Evolutionary conservation across 352 stramenopile genomes (phyloP).

Genomic region (Globisporangium mamillatum): DNA sequence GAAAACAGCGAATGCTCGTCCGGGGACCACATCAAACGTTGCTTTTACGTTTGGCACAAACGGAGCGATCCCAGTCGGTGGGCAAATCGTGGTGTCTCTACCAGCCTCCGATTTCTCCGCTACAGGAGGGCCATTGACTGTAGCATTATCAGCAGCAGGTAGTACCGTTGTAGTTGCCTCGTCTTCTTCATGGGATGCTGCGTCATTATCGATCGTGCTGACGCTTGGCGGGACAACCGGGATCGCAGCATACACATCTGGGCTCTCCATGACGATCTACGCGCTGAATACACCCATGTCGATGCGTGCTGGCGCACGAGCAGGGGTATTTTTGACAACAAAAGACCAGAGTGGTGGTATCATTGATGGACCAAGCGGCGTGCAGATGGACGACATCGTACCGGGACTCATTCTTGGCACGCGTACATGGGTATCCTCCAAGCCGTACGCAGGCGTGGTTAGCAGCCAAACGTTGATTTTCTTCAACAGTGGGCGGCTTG

Average conservation of each 20-base stretch:
- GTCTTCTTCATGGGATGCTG: slow-evolving; percentile 27
- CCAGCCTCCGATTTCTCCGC: slow-evolving; percentile 38
- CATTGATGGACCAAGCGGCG: slow-evolving; percentile 49
- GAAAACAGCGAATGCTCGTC: slow-evolving; percentile 36
- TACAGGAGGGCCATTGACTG: slow-evolving; percentile 8
- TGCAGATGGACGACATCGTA: slow-evolving; percentile 43
- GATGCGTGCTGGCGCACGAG: slow-evolving; percentile 23
- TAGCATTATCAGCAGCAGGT: not conserved
- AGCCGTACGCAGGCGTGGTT: slow-evolving; percentile 41
- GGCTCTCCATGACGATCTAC: slow-evolving; percentile 33
- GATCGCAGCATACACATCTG: slow-evolving; percentile 32
- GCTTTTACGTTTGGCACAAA: slow-evolving; percentile 46
- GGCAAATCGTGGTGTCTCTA: slow-evolving; percentile 37
- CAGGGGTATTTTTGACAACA: slow-evolving; percentile 32
- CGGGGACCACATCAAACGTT: slow-evolving; percentile 44
- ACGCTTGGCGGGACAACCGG: slow-evolving; percentile 11
- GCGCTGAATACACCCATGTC: slow-evolving; percentile 42
- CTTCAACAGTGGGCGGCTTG: slow-evolving; percentile 38
- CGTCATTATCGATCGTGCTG: slow-evolving; percentile 19
- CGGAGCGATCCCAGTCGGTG: slow-evolving; percentile 34
- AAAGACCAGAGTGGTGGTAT: slow-evolving; percentile 32
- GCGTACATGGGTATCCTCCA: slow-evolving; percentile 40
- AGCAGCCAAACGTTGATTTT: slow-evolving; percentile 50
- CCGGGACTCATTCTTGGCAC: slow-evolving; percentile 42
- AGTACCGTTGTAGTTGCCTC: not conserved